phyloP scores from a whole-genome alignment of 306 rosid species.

The Gillenia trifoliata region DNA sequence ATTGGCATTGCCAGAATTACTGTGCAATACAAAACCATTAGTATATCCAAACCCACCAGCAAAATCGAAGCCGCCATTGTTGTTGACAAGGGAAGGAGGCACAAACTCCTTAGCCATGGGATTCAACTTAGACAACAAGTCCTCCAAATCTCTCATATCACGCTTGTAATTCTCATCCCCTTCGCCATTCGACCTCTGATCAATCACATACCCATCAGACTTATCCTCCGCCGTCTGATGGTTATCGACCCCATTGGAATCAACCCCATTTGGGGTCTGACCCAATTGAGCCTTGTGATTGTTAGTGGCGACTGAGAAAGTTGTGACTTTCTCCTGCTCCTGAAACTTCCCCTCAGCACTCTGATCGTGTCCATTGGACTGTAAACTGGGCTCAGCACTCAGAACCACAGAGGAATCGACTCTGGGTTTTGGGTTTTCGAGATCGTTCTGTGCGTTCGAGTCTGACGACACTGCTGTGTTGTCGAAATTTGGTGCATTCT shows the following conservation, averaged over 20 bases:
- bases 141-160: constrained; percentile 95
- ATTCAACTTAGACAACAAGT: constrained; percentile 82
- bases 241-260: constrained; percentile 42
- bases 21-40: constrained; percentile 40
- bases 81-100: constrained; percentile 67
- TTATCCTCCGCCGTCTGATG: constrained; percentile 48
- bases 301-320: constrained; percentile 36
- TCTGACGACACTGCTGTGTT: constrained; percentile 49
- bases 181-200: constrained; percentile 39
- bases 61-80: constrained; percentile 44
- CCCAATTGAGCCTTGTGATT: constrained; percentile 48
- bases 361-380: constrained; percentile 46
- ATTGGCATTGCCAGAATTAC: constrained; percentile 40
- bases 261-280: constrained; percentile 65
- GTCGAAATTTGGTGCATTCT: constrained; percentile 73
- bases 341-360: constrained; percentile 36
- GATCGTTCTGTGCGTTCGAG: constrained; percentile 38
- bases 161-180: constrained; percentile 55
- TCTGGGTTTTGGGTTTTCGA: constrained; percentile 57
- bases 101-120: constrained; percentile 99
- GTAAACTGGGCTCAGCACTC: constrained; percentile 32
- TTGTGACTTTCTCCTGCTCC: constrained; percentile 33
- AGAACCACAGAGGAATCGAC: constrained; percentile 33
- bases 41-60: constrained; percentile 57
- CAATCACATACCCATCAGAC: constrained; percentile 45